These are phyloP conservation scores for Linderniella brevidens DNA, from an alignment of 257 asterid species.

Conservation along the genomic window DNA sequence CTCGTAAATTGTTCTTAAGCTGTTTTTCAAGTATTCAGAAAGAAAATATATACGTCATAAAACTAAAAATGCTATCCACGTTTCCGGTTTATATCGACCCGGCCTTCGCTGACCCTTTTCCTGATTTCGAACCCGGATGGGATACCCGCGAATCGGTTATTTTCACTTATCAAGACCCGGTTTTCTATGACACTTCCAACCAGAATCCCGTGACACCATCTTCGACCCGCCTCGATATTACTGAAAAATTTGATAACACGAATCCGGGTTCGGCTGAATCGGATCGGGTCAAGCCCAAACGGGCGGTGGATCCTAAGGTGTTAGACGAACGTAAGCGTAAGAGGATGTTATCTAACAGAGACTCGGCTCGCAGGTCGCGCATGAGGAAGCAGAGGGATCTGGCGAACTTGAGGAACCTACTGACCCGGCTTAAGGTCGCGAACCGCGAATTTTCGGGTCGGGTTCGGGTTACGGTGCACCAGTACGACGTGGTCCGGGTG, in stretches of 20 bases:
- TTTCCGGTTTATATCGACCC: too few species aligned
- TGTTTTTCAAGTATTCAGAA: slow-evolving; percentile 37
- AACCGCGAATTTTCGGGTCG: slow-evolving; percentile 59
- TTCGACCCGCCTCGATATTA: too few species aligned
- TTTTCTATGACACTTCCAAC: too few species aligned
- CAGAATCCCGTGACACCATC: too few species aligned
- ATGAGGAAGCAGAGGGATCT: slow-evolving; percentile 63
- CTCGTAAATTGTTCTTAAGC: slow-evolving; percentile 20
- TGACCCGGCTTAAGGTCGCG: slow-evolving; percentile 32
- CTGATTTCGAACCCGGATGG: slow-evolving; percentile 39
- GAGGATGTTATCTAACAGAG: slow-evolving; percentile 87
- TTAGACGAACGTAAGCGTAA: slow-evolving; percentile 48
- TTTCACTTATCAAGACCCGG: too few species aligned
- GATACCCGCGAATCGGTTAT: too few species aligned
- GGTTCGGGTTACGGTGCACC: slow-evolving; percentile 28
- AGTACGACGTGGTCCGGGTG: slow-evolving; percentile 17
- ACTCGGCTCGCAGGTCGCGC: slow-evolving; percentile 81
- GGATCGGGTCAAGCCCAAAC: slow-evolving; percentile 7
- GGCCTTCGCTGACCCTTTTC: not conserved
- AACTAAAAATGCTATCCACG: too few species aligned
- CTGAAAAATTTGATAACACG: too few species aligned
- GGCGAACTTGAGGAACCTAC: slow-evolving; percentile 70
- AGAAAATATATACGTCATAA: too few species aligned
- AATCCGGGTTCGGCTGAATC: slow-evolving; percentile 33
- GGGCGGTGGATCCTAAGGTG: slow-evolving; percentile 12